Evolutionary conservation across 2,329 filamentous ascomycete genomes (phyloP).

Genomic region (Graphilbum fragrans): DNA sequence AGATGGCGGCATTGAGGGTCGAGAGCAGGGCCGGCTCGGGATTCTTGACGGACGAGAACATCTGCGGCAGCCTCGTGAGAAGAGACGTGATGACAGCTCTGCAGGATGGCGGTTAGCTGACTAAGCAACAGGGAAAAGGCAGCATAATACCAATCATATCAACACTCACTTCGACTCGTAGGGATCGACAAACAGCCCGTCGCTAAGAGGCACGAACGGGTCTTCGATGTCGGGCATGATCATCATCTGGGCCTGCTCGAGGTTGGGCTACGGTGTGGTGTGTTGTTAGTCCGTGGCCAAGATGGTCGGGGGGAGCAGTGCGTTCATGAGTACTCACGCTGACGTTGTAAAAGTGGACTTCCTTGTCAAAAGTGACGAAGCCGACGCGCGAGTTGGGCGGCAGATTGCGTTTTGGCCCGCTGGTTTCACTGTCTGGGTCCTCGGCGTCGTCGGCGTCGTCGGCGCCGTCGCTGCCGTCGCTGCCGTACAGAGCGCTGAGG

Average conservation of each 20-base stretch:
- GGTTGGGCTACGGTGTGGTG: slow-evolving; percentile 39
- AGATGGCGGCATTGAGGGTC: slow-evolving; percentile 68
- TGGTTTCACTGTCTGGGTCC: slow-evolving; percentile 40
- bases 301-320: too few relatives aligned
- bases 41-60: slow-evolving; percentile 82
- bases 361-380: slow-evolving; percentile 91
- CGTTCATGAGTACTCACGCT: slow-evolving; percentile 42
- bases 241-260: slow-evolving; percentile 92
- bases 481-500: slow-evolving; percentile 69
- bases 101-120: background rate
- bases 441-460: slow-evolving; percentile 43
- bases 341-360: slow-evolving; percentile 96
- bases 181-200: slow-evolving; percentile 90
- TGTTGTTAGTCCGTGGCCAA: background rate
- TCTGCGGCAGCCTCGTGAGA: slow-evolving; percentile 67
- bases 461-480: slow-evolving; percentile 39
- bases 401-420: slow-evolving; percentile 45
- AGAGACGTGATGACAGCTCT: slow-evolving; percentile 74
- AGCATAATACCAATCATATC: background rate
- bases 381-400: slow-evolving; percentile 78
- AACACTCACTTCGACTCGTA: slow-evolving; percentile 60
- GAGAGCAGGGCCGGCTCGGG: slow-evolving; percentile 83
- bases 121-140: slow-evolving; percentile 14
- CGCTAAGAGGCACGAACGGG: slow-evolving; percentile 83
- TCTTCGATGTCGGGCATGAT: slow-evolving; percentile 97